Conservation (phyloP, 108 stramenopile species). For the Fistulifera pelliculosa region DNA sequence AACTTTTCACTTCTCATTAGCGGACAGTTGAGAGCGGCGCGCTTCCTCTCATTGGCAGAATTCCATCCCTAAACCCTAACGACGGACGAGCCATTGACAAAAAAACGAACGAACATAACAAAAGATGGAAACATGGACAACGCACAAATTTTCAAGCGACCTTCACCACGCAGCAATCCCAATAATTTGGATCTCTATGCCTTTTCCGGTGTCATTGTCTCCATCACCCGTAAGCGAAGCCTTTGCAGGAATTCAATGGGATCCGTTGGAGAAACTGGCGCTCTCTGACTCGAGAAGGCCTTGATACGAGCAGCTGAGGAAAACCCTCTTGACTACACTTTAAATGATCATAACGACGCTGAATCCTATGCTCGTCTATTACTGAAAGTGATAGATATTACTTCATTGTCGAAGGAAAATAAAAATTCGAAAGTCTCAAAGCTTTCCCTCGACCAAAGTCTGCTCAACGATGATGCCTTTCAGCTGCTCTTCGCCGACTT, state of each 20-base stretch:
- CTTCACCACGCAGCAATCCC: too few species aligned
- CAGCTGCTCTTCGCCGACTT: conserved; percentile 45
- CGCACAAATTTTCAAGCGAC: too few species aligned
- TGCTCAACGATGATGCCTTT: conserved; percentile 35
- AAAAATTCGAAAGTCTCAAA: conserved; percentile 29
- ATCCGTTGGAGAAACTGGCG: conserved; percentile 38
- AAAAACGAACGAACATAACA: too few species aligned
- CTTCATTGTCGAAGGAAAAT: neutral
- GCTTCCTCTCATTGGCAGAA: too few species aligned
- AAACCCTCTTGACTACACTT: conserved; percentile 65
- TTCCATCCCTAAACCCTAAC: too few species aligned
- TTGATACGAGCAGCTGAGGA: conserved; percentile 54
- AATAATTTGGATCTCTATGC: too few species aligned
- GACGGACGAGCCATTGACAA: too few species aligned
- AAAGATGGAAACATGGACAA: too few species aligned
- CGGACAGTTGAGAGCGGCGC: too few species aligned
- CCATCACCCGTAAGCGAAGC: conserved; percentile 46
- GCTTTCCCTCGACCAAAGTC: conserved; percentile 10
- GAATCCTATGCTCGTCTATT: conserved; percentile 43
- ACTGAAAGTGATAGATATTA: conserved; percentile 51
- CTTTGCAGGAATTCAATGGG: conserved; percentile 55
- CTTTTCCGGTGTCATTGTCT: conserved; percentile 20
- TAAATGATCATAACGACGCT: conserved; percentile 47
- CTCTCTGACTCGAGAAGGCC: conserved; percentile 40
- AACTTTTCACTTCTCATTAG: too few species aligned